These are phyloP conservation scores for Hyphopichia khmerensis DNA, from an alignment of 1,139 yeast genomes.

Conservation along the genomic window DNA sequence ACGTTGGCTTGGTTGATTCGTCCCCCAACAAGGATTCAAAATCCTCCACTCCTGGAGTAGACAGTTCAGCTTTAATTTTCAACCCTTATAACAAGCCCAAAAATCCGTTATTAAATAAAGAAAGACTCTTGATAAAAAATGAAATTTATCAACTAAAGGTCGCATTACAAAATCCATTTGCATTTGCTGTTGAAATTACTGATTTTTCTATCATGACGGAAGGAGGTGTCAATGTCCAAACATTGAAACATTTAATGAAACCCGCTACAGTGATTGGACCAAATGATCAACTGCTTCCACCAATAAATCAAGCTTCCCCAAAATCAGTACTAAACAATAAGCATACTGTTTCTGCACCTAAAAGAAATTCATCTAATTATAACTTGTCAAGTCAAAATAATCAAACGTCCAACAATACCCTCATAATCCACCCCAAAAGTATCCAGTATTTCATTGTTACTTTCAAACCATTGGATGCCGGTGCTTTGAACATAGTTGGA, in stretches of 20 bases:
- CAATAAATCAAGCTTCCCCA: not conserved
- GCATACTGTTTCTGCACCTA: not conserved
- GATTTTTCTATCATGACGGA: slow-evolving; percentile 47
- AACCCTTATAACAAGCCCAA: slow-evolving; percentile 31
- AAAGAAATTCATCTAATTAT: not conserved
- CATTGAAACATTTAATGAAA: slow-evolving; percentile 18
- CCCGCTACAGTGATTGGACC: slow-evolving; percentile 5
- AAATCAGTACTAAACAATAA: slow-evolving; percentile 1
- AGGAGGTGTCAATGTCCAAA: slow-evolving; percentile 26
- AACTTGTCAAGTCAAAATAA: slow-evolving; percentile 4
- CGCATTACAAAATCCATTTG: slow-evolving; percentile 75
- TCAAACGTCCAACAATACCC: slow-evolving; percentile 6
- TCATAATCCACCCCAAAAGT: slow-evolving; percentile 27
- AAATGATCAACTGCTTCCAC: not conserved
- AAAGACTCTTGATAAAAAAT: slow-evolving; percentile 49
- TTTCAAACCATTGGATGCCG: slow-evolving; percentile 33
- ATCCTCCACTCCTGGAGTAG: not conserved
- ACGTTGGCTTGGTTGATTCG: slow-evolving; percentile 9
- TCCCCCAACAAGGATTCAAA: not conserved
- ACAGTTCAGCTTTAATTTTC: slow-evolving; percentile 22
- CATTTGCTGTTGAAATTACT: slow-evolving; percentile 66
- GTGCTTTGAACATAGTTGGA: slow-evolving; percentile 31
- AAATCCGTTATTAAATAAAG: slow-evolving; percentile 16
- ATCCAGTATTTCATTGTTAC: slow-evolving; percentile 32
- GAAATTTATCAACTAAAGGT: slow-evolving; percentile 56